phyloP scores from a whole-genome alignment of 345 rosid genomes.

The Citrus cavaleriei region DNA sequence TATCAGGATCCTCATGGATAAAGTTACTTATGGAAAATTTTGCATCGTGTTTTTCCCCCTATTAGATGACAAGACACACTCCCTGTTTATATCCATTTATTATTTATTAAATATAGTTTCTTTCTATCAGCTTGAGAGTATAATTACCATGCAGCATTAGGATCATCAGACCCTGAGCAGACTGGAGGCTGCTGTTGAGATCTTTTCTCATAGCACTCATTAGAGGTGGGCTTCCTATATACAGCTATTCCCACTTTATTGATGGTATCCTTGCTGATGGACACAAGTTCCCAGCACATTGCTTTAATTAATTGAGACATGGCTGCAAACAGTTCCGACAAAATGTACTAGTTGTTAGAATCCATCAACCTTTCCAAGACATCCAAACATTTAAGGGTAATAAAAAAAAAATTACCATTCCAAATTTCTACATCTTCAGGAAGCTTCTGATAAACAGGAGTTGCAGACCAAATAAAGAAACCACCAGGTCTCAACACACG shows the following conservation, averaged over 20 bases:
- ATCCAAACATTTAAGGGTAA: background rate
- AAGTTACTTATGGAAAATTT: background rate
- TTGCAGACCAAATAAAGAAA: constrained; percentile 95
- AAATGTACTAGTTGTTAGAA: constrained; percentile 18
- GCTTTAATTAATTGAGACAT: constrained; percentile 71
- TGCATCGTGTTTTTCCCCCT: background rate
- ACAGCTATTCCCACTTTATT: constrained; percentile 77
- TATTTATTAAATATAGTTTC: background rate
- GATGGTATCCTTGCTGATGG: constrained; percentile 61
- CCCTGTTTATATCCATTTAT: background rate
- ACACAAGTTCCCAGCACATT: constrained; percentile 90
- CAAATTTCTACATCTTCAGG: constrained; percentile 82
- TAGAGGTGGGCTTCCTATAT: constrained; percentile 74
- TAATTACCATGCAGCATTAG: constrained; percentile 84
- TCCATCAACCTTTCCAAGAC: constrained; percentile 13
- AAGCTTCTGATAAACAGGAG: constrained; percentile 87
- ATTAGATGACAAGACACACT: background rate
- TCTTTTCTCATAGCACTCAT: constrained; percentile 78
- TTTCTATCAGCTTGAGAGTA: background rate
- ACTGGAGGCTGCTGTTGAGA: constrained; percentile 68
- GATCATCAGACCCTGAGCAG: constrained; percentile 78
- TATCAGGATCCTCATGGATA: background rate
- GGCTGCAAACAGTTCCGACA: constrained; percentile 49
- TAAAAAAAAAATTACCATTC: constrained; percentile 53
- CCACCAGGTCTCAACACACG: constrained; percentile 88